Percentiles rank a stretch among this genome's conserved stretches.
These are phyloP conservation scores for Arthromyces matolae DNA, from an alignment of 768 basidiomycete genomes.

Conservation along the genomic window DNA sequence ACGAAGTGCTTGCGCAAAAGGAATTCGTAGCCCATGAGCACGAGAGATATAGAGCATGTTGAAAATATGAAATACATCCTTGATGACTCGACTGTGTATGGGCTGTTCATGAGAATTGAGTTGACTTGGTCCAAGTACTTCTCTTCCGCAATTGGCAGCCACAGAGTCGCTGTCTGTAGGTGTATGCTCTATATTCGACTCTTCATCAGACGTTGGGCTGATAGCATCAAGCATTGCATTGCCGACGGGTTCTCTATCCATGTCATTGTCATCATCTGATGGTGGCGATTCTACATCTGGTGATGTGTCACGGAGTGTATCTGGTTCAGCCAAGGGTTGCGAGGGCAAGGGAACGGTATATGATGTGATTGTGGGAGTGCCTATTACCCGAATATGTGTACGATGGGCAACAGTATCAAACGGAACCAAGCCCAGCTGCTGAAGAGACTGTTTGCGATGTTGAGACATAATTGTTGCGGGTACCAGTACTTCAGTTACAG, in stretches of 20 bases:
- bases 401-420: background rate
- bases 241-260: background rate
- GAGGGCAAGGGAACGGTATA: background rate
- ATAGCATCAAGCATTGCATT: background rate
- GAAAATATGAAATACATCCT: slow-evolving; percentile 26
- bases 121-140: background rate
- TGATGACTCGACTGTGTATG: slow-evolving; percentile 18
- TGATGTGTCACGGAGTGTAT: background rate
- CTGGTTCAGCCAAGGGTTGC: no score
- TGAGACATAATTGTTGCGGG: background rate
- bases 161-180: background rate
- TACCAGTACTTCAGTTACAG: background rate
- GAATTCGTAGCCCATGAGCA: slow-evolving; percentile 22
- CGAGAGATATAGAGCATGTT: slow-evolving; percentile 25
- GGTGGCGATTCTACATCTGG: background rate
- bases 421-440: background rate
- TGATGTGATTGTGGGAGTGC: background rate
- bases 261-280: background rate
- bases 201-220: background rate
- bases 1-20: slow-evolving; percentile 18
- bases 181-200: no score
- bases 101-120: background rate
- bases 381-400: background rate
- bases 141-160: background rate
- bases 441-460: background rate